Evolutionary conservation across 2,329 filamentous ascomycete genomes (phyloP), one percentile per base, ranked within the genome.

Genomic region (Exophiala sp.): DNA sequence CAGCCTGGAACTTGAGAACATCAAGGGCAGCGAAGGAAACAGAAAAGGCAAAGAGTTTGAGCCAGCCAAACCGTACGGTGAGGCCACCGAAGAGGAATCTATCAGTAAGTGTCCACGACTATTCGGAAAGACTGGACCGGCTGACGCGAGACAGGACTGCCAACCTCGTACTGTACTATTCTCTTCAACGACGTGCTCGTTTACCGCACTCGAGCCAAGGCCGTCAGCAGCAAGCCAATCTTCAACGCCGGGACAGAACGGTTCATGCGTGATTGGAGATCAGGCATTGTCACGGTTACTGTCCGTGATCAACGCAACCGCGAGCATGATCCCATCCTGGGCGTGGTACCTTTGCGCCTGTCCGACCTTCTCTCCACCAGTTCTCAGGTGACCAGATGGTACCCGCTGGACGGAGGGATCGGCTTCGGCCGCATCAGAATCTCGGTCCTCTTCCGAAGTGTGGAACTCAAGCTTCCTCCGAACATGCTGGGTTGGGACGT

Each of bases 191-290:
- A 58, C 38, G 41, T 44, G 3, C 59, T 77, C 70, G 76, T 89
- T 14, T 97, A 96, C 73, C 89, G 91, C 63, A 97, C 91, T n/a
- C 81, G 93, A 63, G 81, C 88, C 29, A 97, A 98, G 73, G 90
- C 90, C 2, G 86, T 95, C 6, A 94, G 86, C 29, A 94, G 88
- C 45, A 90, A 94, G 66, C 93, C 93, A 1, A 96, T 97, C 57
- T 97, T 95, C 77, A 96, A 97, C 61, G 90, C 93, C 2, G 91
- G 91, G 52, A 96, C 90, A 0, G 93, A 98, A 64, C 81, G 85
- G 10, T 97, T 97, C 61, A 73, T 97, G 23, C 84, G 91, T 18
- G 91, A 98, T 64, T 98, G 93, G 93, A 79, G 88, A 56, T 93
- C 87, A 14, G 78, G 80, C 39, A 86, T 96, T 50, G 78, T 95